Base-by-base conservation (phyloP, 2,329 filamentous ascomycete species). In the Trichoderma lentiforme region DNA sequence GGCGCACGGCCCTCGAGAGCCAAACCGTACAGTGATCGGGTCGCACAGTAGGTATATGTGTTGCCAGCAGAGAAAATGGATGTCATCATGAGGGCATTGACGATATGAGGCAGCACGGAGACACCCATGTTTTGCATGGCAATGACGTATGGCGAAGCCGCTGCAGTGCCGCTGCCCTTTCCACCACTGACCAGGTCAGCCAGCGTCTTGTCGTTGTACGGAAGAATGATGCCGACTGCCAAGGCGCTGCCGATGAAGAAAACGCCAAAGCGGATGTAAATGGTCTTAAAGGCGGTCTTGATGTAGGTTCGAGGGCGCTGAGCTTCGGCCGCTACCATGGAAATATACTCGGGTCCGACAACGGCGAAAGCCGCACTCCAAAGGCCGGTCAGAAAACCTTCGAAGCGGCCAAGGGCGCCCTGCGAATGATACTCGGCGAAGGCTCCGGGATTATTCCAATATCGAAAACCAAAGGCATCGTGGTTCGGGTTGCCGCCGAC, bases 171-270 rank as follows among this genome's bases (percentile, higher is more conserved):
- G 12, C 77, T 73, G 15, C 74, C 76, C 11, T 86, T 72, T 1
- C 73, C 69, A 4, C 85, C 82, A 7, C 81, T 81, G 72, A 90
- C 87, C 1, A 87, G 88, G 6, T 24, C 61, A 9, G 79, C 82
- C 72, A 93, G 82, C 14, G 84, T 85, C 0, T 82, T 75, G 76
- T 93, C 89, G 72, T 92, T 87, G 78, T 89, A 90, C 4, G 91
- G 85, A 63, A 93, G 85, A 61, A 92, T 80, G 62, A 93, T 90
- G 21, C 90, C 90, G 28, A 92, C 87, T 32, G 85, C 86, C 1
- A 94, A 83, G 2, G 90, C 89, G 6, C 91, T 91, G 3, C 92
- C 85, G 28, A 93, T 86, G 80, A 93, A 93, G 81, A 94, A 93
- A 18, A 89, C 81, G 2, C 88, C 90, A 64, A 94, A 86, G 58